Base-by-base conservation (phyloP, 768 basidiomycete genomes). In the Peribolospora kevripleyi region DNA sequence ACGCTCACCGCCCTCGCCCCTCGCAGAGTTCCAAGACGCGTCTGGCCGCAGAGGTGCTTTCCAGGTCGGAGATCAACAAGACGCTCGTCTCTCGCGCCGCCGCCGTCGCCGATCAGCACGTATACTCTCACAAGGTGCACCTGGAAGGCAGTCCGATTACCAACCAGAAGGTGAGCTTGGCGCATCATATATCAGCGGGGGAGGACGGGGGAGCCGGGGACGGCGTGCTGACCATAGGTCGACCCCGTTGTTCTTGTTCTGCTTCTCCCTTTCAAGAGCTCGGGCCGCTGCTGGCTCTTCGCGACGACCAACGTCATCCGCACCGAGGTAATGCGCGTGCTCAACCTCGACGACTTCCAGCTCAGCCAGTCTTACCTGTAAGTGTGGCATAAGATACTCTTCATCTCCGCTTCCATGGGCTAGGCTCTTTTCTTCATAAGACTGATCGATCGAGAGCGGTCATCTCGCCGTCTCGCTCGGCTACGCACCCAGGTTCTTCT, bases 221-320 rank as follows among this genome's bases (percentile, higher is more conserved):
- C 25, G 25, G 25, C 25, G 14, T 9, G 8, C 9, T 7, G 39
- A 50, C 2, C 48, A 50, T 10, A 50, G 14, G 48, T 7, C 8
- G 39, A 9, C 7, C 25, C 14, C 14, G 39, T 25, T 14, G 39
- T 50, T 14, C 48, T 50, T 14, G 48, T 14, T 50, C 14, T 9
- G 48, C 7, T 14, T 25, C 25, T 50, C 9, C 14, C 39, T 9
- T 53, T 41, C 36, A 25, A 25, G 25, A 25, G 25, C 2, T 52
- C 49, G 0, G 90, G 90, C 0, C 73, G 90, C 50, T 97, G 90
- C 71, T 97, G 91, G 90, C 72, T 93, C 6, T 95, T 95, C 66
- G 84, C 88, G 2, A 83, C 84, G 6, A 88, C 85, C 58, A 85
- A 86, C 51, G 63, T 86, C 37, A 71, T 87, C 57, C 74, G 88